Conservation (phyloP, 2,329 filamentous ascomycete genomes). For the Epicoccum nigrum region DNA sequence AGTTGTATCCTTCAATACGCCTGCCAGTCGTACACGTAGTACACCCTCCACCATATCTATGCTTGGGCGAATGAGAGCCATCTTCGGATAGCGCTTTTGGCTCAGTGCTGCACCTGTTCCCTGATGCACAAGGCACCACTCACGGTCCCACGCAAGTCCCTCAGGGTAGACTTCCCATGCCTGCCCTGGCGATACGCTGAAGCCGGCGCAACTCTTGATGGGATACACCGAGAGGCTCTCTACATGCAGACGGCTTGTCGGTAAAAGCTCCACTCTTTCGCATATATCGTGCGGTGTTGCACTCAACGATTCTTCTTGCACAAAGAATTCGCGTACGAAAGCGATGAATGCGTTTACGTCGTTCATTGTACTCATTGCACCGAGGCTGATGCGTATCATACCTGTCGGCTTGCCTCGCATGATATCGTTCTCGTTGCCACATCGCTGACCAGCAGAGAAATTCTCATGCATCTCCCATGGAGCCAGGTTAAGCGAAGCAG, state of each 20-base stretch:
- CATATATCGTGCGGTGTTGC: constrained; percentile 28
- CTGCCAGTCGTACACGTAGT: constrained; percentile 65
- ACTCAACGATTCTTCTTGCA: constrained; percentile 34
- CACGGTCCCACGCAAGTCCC: constrained; percentile 90
- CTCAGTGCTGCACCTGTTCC: constrained; percentile 84
- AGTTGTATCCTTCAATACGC: constrained; percentile 37
- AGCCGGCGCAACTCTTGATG: constrained; percentile 92
- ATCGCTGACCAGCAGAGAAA: constrained; percentile 83
- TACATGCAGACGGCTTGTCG: constrained; percentile 47
- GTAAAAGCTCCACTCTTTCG: constrained; percentile 34
- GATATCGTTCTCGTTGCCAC: constrained; percentile 81
- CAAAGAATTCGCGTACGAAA: constrained; percentile 65
- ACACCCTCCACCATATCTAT: constrained; percentile 73
- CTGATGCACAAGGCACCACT: constrained; percentile 92
- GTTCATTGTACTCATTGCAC: constrained; percentile 81
- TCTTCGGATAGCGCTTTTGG: constrained; percentile 85
- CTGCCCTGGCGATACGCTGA: constrained; percentile 66
- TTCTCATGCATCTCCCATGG: constrained; percentile 84
- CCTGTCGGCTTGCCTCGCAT: constrained; percentile 86
- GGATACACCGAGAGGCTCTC: constrained; percentile 72
- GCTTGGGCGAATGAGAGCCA: constrained; percentile 79
- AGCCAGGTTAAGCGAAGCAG: constrained; percentile 71
- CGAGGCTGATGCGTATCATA: constrained; percentile 82
- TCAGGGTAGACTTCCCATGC: constrained; percentile 80
- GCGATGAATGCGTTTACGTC: constrained; percentile 76